Conservation (phyloP, 108 stramenopile species). For the Skeletonema grethae region DNA sequence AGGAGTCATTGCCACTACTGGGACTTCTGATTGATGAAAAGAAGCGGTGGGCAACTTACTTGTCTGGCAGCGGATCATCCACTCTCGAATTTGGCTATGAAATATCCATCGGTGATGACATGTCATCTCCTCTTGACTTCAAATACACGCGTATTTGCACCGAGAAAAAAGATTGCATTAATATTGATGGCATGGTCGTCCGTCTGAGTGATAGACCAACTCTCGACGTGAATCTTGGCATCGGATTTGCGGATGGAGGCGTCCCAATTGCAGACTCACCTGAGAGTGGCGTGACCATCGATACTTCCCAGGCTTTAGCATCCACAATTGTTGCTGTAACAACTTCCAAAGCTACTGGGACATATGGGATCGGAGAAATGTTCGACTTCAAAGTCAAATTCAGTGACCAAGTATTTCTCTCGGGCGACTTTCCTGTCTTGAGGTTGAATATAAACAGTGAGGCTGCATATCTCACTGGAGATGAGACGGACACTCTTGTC, state of each 20-base stretch:
- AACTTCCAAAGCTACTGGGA: slow-evolving; percentile 14
- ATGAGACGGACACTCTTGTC: slow-evolving; percentile 19
- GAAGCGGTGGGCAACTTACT: slow-evolving; percentile 33
- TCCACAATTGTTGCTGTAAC: slow-evolving; percentile 23
- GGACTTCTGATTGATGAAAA: slow-evolving; percentile 13
- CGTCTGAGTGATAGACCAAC: slow-evolving; percentile 18
- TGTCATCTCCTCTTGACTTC: slow-evolving; percentile 17
- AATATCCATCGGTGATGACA: slow-evolving; percentile 22
- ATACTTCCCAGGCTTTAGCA: slow-evolving; percentile 17
- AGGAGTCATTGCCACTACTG: slow-evolving; percentile 18
- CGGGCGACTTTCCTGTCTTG: slow-evolving; percentile 9
- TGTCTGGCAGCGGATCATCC: slow-evolving; percentile 29
- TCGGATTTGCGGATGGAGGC: slow-evolving; percentile 32
- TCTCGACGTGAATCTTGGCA: slow-evolving; percentile 17
- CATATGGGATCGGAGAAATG: slow-evolving; percentile 23
- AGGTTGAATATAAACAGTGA: slow-evolving; percentile 19
- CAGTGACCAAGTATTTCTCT: slow-evolving; percentile 30
- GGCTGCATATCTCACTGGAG: slow-evolving; percentile 21
- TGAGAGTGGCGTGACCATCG: slow-evolving; percentile 21
- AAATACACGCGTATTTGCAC: slow-evolving; percentile 27
- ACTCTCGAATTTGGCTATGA: slow-evolving; percentile 18
- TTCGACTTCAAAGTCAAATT: slow-evolving; percentile 25
- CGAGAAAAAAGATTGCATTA: slow-evolving; percentile 5
- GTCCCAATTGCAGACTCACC: slow-evolving; percentile 16
- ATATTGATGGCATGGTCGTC: slow-evolving; percentile 20